Conservation (phyloP, 257 asterid species). For the Gentiana dahurica region DNA sequence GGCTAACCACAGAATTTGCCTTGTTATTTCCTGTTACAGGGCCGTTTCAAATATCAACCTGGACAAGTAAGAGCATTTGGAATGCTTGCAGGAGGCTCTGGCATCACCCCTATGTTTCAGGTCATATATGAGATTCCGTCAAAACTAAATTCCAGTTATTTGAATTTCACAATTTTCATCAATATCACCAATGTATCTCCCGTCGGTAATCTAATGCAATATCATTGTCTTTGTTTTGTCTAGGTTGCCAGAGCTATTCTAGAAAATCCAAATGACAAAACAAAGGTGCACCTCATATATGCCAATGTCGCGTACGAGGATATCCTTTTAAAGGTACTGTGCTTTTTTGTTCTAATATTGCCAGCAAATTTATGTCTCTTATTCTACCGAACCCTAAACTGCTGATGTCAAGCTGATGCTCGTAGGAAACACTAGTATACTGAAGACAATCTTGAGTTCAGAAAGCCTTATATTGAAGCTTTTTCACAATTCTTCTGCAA, state of each 20-base stretch:
- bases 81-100: constrained; percentile 49
- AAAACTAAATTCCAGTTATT: not conserved
- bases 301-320: constrained; percentile 87
- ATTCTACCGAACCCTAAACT: no score
- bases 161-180: not conserved
- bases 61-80: constrained; percentile 42
- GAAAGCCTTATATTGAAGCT: no score
- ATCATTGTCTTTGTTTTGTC: constrained; percentile 10
- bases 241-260: constrained; percentile 91
- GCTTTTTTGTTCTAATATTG: not conserved
- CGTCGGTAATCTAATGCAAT: no score
- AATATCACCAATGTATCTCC: not conserved
- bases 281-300: constrained; percentile 74
- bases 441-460: no score
- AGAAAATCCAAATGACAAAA: constrained; percentile 66
- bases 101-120: constrained; percentile 51
- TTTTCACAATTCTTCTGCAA: no score
- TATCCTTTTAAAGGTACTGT: constrained; percentile 75
- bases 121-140: constrained; percentile 9
- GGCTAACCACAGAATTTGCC: no score
- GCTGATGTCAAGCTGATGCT: not conserved
- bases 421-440: no score
- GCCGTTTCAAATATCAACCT: constrained; percentile 37
- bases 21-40: constrained; percentile 15
- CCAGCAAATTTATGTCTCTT: no score